phyloP scores from a whole-genome alignment of 441 rosid species.

The Dalechampia spathulata region DNA sequence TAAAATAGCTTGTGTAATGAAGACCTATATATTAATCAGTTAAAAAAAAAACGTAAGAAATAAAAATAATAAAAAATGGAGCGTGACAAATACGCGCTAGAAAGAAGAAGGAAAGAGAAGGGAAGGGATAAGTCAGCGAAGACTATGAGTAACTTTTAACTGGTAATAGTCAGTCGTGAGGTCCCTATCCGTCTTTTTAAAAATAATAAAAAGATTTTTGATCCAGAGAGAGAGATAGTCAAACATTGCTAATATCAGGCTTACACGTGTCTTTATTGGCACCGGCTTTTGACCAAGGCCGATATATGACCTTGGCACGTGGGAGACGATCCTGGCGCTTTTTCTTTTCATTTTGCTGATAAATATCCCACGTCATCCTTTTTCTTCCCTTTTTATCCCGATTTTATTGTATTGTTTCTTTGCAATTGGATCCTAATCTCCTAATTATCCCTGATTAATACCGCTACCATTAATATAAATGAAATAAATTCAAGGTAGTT shows the following conservation, averaged over 20 bases:
- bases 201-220: slow-evolving; percentile 7
- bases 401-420: neutral
- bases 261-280: slow-evolving; percentile 50
- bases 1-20: too few species aligned
- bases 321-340: slow-evolving; percentile 24
- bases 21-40: neutral
- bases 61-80: neutral
- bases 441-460: neutral
- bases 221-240: slow-evolving; percentile 26
- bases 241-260: slow-evolving; percentile 15
- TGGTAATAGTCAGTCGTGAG: slow-evolving; percentile 13
- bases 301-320: slow-evolving; percentile 52
- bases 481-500: too few species aligned
- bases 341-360: slow-evolving; percentile 3
- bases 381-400: neutral
- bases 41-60: neutral
- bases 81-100: neutral
- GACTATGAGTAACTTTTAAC: slow-evolving; percentile 17
- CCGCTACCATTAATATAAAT: too few species aligned
- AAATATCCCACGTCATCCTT: slow-evolving; percentile 17
- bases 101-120: neutral
- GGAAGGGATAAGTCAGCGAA: slow-evolving; percentile 31
- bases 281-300: slow-evolving; percentile 83
- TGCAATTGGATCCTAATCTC: neutral
- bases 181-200: neutral